Evolutionary conservation across 2,329 filamentous ascomycete species (phyloP).

Genomic region (Chrysosporium queenslandicum): DNA sequence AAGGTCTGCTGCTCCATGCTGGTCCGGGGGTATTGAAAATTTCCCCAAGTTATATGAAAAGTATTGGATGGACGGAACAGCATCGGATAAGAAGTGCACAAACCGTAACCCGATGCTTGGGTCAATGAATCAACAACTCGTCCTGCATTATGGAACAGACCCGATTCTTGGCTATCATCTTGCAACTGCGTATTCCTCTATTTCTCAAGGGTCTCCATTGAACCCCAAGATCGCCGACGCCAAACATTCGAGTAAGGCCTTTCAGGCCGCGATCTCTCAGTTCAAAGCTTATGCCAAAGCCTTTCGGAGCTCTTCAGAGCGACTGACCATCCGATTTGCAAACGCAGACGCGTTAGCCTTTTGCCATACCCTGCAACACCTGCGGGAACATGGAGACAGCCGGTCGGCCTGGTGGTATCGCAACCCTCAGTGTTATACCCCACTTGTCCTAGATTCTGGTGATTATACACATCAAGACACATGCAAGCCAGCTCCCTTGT

Average conservation of each 20-base stretch:
- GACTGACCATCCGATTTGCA: constrained; percentile 39
- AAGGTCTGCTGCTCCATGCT: background rate
- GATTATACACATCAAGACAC: constrained; percentile 31
- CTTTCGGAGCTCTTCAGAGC: constrained; percentile 19
- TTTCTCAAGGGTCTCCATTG: constrained; percentile 35
- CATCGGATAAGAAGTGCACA: constrained; percentile 9
- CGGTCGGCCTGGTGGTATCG: constrained; percentile 37
- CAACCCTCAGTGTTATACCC: constrained; percentile 32
- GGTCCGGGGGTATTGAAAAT: constrained; percentile 14
- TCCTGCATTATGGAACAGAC: constrained; percentile 42
- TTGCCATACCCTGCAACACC: constrained; percentile 43
- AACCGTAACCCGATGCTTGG: constrained; percentile 40
- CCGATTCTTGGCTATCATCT: constrained; percentile 50
- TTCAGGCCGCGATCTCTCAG: constrained; percentile 17
- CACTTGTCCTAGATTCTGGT: constrained; percentile 35
- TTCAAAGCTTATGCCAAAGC: constrained; percentile 21
- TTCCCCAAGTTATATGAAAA: constrained; percentile 13
- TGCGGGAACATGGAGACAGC: constrained; percentile 21
- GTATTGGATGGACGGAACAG: constrained; percentile 27
- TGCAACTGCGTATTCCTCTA: constrained; percentile 38
- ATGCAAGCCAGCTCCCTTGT: constrained; percentile 28
- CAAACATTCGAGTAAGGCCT: background rate
- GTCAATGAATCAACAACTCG: constrained; percentile 25
- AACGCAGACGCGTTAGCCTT: constrained; percentile 44
- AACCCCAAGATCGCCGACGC: background rate